These are phyloP conservation scores for Rhizopus sp. DNA, from an alignment of 371 early-diverging fungal species.

Conservation along the genomic window DNA sequence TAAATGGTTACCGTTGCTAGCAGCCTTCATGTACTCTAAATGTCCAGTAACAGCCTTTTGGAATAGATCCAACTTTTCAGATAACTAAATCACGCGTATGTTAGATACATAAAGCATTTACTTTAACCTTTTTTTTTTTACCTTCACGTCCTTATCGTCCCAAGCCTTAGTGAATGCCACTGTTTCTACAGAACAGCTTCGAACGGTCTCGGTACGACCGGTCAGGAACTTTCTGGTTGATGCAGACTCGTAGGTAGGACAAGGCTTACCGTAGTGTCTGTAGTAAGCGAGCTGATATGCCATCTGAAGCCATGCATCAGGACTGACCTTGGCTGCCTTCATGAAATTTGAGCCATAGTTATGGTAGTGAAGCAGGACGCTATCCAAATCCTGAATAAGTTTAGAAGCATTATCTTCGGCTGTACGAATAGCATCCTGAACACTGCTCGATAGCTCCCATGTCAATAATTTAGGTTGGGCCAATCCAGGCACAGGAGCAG, in stretches of 20 bases:
- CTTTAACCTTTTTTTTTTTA: conserved; percentile 7
- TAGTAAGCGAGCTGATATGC: conserved; percentile 84
- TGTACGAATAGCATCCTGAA: conserved; percentile 52
- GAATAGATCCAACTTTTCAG: conserved; percentile 60
- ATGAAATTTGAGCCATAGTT: conserved; percentile 82
- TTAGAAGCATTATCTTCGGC: conserved; percentile 65
- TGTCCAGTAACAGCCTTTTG: conserved; percentile 69
- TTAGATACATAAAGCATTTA: not conserved
- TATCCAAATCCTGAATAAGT: conserved; percentile 71
- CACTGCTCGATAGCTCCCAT: conserved; percentile 61
- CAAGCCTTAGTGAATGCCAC: conserved; percentile 72
- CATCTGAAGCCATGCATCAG: conserved; percentile 92
- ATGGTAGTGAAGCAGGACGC: conserved; percentile 68
- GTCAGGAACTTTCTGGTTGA: conserved; percentile 78
- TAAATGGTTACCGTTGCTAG: conserved; percentile 54
- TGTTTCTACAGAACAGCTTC: conserved; percentile 67
- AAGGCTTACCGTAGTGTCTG: conserved; percentile 65
- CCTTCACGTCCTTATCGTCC: conserved; percentile 54
- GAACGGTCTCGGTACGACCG: conserved; percentile 88
- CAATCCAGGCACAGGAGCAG: conserved; percentile 34
- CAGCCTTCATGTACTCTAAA: conserved; percentile 61
- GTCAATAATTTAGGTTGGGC: conserved; percentile 56
- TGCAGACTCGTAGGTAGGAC: conserved; percentile 86
- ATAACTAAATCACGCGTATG: conserved; percentile 33
- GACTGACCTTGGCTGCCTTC: conserved; percentile 71